A percentile compares a stretch with the other conserved stretches of the same genome.
Evolutionary conservation across 1,139 yeast species (phyloP).

Genomic region (Taiozyma sp.): DNA sequence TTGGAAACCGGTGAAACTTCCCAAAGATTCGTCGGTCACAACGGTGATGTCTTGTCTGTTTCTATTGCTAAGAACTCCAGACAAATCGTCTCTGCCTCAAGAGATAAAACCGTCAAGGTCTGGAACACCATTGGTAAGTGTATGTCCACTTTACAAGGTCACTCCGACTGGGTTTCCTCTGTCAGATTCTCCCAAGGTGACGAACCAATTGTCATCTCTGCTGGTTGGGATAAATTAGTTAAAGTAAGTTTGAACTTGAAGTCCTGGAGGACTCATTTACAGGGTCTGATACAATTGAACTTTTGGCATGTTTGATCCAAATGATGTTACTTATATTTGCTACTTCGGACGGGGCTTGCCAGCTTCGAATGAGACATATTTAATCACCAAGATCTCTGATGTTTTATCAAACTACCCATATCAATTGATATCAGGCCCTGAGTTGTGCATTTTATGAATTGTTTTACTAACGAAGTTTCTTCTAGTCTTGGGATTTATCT

Average conservation of each 20-base stretch:
- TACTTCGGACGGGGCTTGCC: conserved; percentile 88
- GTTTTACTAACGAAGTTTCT: conserved; percentile 32
- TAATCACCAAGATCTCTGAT: conserved; percentile 99
- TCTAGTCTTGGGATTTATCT: conserved; percentile 90
- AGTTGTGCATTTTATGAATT: neutral
- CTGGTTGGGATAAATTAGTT: conserved; percentile 98
- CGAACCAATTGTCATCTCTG: conserved; percentile 82
- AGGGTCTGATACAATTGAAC: neutral
- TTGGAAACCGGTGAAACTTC: conserved; percentile 91
- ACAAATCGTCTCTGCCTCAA: conserved; percentile 98
- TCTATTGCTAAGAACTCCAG: conserved; percentile 96
- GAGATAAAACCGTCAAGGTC: conserved; percentile 98
- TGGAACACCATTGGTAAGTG: conserved; percentile 99
- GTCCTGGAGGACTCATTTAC: neutral
- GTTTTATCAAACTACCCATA: conserved; percentile 6
- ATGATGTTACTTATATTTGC: conserved; percentile 90
- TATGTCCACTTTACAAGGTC: conserved; percentile 89
- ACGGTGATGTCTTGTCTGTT: conserved; percentile 94
- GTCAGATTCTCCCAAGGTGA: conserved; percentile 87
- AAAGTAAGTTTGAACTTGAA: conserved; percentile 68
- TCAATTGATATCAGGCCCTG: neutral
- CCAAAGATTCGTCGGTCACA: conserved; percentile 98
- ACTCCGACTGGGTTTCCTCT: conserved; percentile 98
- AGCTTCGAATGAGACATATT: conserved; percentile 89
- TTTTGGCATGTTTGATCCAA: conserved; percentile 16